phyloP scores from a whole-genome alignment of 257 asterid species.

The Coffea canephora region DNA sequence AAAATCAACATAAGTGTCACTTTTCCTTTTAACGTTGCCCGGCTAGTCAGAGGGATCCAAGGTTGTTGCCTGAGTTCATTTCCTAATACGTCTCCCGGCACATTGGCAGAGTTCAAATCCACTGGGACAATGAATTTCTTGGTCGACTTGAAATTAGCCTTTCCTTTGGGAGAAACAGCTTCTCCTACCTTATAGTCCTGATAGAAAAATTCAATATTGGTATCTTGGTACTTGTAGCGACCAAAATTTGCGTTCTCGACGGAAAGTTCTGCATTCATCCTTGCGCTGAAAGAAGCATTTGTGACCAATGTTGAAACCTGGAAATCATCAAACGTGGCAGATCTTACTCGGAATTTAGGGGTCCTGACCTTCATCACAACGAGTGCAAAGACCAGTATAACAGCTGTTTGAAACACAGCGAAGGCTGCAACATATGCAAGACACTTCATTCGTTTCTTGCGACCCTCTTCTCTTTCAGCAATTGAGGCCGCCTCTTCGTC shows the following conservation, averaged over 20 bases:
- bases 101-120: slow-evolving; percentile 17
- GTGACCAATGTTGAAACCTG: neutral
- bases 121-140: slow-evolving; percentile 22
- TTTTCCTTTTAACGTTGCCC: slow-evolving; percentile 38
- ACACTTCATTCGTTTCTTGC: slow-evolving; percentile 35
- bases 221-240: slow-evolving; percentile 31
- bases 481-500: slow-evolving; percentile 11
- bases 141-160: slow-evolving; percentile 25
- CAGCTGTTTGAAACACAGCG: slow-evolving; percentile 29
- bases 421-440: slow-evolving; percentile 29
- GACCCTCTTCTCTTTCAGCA: slow-evolving; percentile 16
- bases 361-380: slow-evolving; percentile 32
- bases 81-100: slow-evolving; percentile 3
- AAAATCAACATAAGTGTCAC: slow-evolving; percentile 37
- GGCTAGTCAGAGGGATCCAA: slow-evolving; percentile 30
- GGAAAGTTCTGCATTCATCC: slow-evolving; percentile 27
- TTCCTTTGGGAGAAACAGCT: slow-evolving; percentile 14
- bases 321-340: slow-evolving; percentile 16
- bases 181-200: slow-evolving; percentile 29
- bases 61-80: slow-evolving; percentile 16
- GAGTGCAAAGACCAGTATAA: slow-evolving; percentile 28
- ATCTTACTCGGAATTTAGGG: slow-evolving; percentile 36
- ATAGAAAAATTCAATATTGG: slow-evolving; percentile 33
- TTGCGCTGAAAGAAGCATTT: slow-evolving; percentile 27
- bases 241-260: slow-evolving; percentile 52